Conservation (phyloP, 495 filamentous ascomycete genomes). For the Pseudoneurospora amorphoporcata region DNA sequence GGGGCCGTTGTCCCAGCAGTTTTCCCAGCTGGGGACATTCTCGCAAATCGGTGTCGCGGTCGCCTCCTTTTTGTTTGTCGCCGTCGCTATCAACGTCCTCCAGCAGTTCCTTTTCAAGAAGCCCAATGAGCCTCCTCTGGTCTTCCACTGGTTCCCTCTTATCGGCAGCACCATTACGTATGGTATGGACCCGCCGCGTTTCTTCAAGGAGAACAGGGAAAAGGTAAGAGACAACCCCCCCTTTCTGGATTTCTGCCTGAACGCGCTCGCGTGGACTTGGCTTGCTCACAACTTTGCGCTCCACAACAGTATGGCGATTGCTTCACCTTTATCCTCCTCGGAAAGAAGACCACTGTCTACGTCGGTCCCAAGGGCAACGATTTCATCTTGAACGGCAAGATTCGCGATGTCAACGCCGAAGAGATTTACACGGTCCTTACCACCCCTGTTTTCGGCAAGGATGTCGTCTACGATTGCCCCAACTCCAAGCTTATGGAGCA, state of each 20-base stretch:
- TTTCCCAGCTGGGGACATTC: constrained; percentile 30
- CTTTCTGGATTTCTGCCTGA: neutral
- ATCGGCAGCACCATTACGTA: constrained; percentile 71
- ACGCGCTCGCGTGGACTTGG: neutral
- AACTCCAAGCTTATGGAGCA: constrained; percentile 55
- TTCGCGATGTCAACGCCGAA: constrained; percentile 71
- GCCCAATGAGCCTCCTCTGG: constrained; percentile 63
- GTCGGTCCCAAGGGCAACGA: constrained; percentile 74
- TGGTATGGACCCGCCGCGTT: constrained; percentile 73
- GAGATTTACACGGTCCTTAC: constrained; percentile 75
- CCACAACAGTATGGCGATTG: constrained; percentile 30
- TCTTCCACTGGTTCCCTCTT: constrained; percentile 77
- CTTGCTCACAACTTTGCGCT: constrained; percentile 1
- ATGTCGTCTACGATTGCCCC: constrained; percentile 82
- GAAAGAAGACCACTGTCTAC: constrained; percentile 67
- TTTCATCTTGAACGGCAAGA: constrained; percentile 78
- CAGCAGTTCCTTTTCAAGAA: constrained; percentile 60
- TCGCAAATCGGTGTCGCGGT: constrained; percentile 37
- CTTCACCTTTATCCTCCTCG: constrained; percentile 72
- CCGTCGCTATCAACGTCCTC: constrained; percentile 56
- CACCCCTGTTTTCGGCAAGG: constrained; percentile 75
- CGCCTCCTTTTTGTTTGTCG: constrained; percentile 37
- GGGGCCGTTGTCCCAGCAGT: constrained; percentile 33
- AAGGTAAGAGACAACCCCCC: constrained; percentile 45
- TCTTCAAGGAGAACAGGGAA: constrained; percentile 57